These are phyloP conservation scores for Tilletia walkeri DNA, from an alignment of 1,284 basidiomycete species.

Conservation along the genomic window DNA sequence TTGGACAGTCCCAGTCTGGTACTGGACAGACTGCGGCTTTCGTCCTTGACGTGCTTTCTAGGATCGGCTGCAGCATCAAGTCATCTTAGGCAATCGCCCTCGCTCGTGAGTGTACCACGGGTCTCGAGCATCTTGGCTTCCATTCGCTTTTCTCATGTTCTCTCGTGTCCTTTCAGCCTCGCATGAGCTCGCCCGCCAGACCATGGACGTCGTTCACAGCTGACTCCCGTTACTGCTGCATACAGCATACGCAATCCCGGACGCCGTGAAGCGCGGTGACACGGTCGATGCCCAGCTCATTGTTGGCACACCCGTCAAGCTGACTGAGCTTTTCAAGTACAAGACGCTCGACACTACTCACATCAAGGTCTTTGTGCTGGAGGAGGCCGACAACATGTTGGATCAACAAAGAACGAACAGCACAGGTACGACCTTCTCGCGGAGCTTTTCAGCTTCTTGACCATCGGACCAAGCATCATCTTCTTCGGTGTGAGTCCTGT, in stretches of 20 bases:
- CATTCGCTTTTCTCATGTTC: too few relatives aligned
- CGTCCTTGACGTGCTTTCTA: constrained; percentile 92
- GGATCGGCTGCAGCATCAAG: constrained; percentile 78
- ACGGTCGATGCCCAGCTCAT: constrained; percentile 84
- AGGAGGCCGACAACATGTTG: constrained; percentile 99
- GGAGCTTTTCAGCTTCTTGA: constrained; percentile 82
- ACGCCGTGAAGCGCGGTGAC: constrained; percentile 66
- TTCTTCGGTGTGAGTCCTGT: constrained; percentile 65
- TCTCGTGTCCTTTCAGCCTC: constrained; percentile 65
- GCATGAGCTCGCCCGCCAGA: constrained; percentile 93
- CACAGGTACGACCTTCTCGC: constrained; percentile 96
- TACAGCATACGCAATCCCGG: constrained; percentile 86
- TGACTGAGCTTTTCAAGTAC: constrained; percentile 71
- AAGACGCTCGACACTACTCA: constrained; percentile 65
- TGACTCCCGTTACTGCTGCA: constrained; percentile 77
- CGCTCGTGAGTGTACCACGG: constrained; percentile 25
- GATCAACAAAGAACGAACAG: constrained; percentile 74
- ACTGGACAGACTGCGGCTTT: constrained; percentile 99
- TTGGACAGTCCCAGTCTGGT: constrained; percentile 97
- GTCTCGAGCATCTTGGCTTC: too few relatives aligned
- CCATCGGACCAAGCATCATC: constrained; percentile 95
- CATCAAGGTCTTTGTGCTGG: constrained; percentile 91
- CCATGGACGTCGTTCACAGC: constrained; percentile 91
- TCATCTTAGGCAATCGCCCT: constrained; percentile 67
- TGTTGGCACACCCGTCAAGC: constrained; percentile 94